Evolutionary conservation across 2,329 filamentous ascomycete genomes (phyloP).

Genomic region (Exutisphaerella laricina): DNA sequence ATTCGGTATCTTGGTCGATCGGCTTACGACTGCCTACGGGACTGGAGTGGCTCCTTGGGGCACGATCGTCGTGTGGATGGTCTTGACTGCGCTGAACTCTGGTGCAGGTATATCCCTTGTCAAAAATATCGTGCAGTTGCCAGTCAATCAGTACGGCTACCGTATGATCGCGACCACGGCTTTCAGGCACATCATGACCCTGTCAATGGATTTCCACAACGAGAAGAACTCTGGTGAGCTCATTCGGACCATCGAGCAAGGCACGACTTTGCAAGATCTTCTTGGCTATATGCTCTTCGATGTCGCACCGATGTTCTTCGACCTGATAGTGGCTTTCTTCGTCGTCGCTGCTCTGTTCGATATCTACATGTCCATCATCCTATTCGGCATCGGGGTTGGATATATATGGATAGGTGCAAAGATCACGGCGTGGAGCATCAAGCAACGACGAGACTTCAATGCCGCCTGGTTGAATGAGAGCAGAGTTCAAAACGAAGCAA

Average conservation of each 20-base stretch:
- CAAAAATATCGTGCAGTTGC: conserved; percentile 48
- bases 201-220: conserved; percentile 66
- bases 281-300: conserved; percentile 57
- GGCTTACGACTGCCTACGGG: conserved; percentile 50
- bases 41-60: conserved; percentile 47
- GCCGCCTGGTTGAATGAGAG: conserved; percentile 43
- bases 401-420: conserved; percentile 51
- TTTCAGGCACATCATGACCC: conserved; percentile 62
- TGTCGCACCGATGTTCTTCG: conserved; percentile 56
- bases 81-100: conserved; percentile 47
- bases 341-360: conserved; percentile 60
- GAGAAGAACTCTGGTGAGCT: conserved; percentile 60
- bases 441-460: conserved; percentile 27
- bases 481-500: conserved; percentile 53
- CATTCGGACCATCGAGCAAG: conserved; percentile 60
- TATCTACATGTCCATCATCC: conserved; percentile 51
- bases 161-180: conserved; percentile 54
- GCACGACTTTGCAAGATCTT: conserved; percentile 53
- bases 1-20: conserved; percentile 71
- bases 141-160: conserved; percentile 54
- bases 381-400: conserved; percentile 42
- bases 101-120: conserved; percentile 48
- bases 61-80: conserved; percentile 49
- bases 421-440: conserved; percentile 37
- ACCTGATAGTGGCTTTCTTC: conserved; percentile 56